Evolutionary conservation across 768 basidiomycete species (phyloP).

Genomic region (Auricularia auricula-judae): DNA sequence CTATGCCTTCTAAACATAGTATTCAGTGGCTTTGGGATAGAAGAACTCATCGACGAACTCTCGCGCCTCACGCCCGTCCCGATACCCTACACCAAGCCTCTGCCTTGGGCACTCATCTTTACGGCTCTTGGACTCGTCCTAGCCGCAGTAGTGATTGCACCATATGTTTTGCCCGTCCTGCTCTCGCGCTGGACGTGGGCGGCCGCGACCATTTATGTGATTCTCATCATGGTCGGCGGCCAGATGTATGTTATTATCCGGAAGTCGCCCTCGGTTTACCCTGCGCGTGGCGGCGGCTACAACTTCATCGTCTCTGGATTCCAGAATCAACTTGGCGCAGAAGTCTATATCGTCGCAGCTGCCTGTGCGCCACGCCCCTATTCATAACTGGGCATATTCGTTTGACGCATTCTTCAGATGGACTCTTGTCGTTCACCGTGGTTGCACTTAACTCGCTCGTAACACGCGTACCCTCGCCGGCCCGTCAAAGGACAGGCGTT

Average conservation of each 20-base stretch:
- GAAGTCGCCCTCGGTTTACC: conserved; percentile 51
- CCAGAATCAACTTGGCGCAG: conserved; percentile 85
- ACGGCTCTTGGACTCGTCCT: conserved; percentile 36
- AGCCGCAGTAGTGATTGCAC: conserved; percentile 37
- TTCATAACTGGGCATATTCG: background rate
- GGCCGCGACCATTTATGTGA: conserved; percentile 43
- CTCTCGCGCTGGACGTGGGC: conserved; percentile 75
- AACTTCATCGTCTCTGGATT: conserved; percentile 83
- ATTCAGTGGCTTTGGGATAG: conserved; percentile 72
- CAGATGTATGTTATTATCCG: conserved; percentile 97
- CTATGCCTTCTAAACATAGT: background rate
- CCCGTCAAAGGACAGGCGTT: conserved; percentile 72
- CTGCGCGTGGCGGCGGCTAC: conserved; percentile 35
- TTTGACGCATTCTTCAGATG: conserved; percentile 44
- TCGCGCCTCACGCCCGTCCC: conserved; percentile 63
- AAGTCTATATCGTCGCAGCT: conserved; percentile 75
- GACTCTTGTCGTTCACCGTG: conserved; percentile 67
- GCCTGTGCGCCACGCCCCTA: conserved; percentile 53
- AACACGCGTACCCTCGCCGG: conserved; percentile 62
- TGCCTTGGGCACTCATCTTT: conserved; percentile 53
- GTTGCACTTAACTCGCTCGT: conserved; percentile 57
- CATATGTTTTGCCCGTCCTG: conserved; percentile 54
- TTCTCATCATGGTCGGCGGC: conserved; percentile 80
- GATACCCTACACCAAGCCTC: conserved; percentile 74
- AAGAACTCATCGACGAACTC: conserved; percentile 63